Evolutionary conservation across 2,329 filamentous ascomycete genomes (phyloP), one percentile per base, ranked within the genome.

Genomic region (Fusarium musae): DNA sequence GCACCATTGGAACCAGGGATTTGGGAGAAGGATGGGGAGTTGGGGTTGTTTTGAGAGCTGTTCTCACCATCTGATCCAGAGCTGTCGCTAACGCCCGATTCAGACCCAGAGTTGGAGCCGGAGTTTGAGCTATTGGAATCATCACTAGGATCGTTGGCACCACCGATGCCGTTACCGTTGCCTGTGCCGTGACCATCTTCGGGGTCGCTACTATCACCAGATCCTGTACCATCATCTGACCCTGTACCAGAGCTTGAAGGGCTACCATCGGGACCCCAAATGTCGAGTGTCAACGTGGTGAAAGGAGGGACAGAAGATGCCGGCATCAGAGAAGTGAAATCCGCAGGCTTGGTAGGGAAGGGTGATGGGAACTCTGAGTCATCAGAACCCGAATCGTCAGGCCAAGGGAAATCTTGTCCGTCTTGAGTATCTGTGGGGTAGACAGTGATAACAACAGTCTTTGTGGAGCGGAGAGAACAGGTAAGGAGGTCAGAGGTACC

Each of bases 371-470:
- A 60, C 52, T 63, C 57, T 43, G 77, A 76, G 30, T 70, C 72
- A 26, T 71, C 71, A 32, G 78, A 62, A 47, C 61, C 72, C 12
- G 72, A 63, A 46, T 67, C 74, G 57, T 67, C 63, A 42, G 70
- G 60, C 63, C 50, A 59, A 49, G 54, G 65, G 49, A 65, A 74
- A 30, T 56, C 61, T 52, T 72, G 72, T 53, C 76, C 62, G 13
- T 52, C 77, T 30, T 78, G 73, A 10, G 80, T 69, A 49, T 73
- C 77, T 63, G 79, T 78, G 19, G 83, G 81, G 59, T 80, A 81
- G 56, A 87, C 79, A 39, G 87, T 87, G 71, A 88, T 78, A 73
- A 87, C 85, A 68, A 88, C 82, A 43, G 86, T 88, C 40, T 81
- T 83, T 40, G 83, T 83, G 12, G 78, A 78, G 64, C 81, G 75